phyloP scores from a whole-genome alignment of 2,329 filamentous ascomycete species.

The Salinomyces thailandicus region DNA sequence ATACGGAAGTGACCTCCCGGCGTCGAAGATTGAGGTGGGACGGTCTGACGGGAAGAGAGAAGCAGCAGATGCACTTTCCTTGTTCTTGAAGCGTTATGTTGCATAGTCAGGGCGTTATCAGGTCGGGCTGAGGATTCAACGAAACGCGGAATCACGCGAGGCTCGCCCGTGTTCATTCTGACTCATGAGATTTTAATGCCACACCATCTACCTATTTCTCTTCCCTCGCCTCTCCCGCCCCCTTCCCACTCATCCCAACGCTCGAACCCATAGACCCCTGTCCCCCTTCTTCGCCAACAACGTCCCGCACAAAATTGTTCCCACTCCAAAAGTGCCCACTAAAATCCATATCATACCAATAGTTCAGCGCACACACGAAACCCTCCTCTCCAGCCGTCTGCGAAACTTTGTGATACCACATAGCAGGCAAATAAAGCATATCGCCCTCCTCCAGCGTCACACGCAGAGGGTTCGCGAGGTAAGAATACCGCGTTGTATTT shows the following conservation, averaged over 20 bases:
- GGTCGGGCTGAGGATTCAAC: too few species aligned
- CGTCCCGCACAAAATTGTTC: slow-evolving; percentile 39
- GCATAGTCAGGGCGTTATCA: too few species aligned
- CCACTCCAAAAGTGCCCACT: slow-evolving; percentile 56
- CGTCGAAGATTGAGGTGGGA: too few species aligned
- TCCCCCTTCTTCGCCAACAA: slow-evolving; percentile 9
- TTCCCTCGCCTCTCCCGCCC: too few species aligned
- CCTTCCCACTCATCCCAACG: slow-evolving; percentile 4
- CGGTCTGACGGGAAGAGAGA: too few species aligned
- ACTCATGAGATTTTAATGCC: too few species aligned
- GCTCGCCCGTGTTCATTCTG: too few species aligned
- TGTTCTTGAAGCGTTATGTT: too few species aligned
- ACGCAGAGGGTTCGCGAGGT: slow-evolving; percentile 49
- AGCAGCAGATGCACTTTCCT: too few species aligned
- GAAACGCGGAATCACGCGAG: too few species aligned
- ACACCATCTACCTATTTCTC: too few species aligned
- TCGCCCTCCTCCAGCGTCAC: slow-evolving; percentile 63
- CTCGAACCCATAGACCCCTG: slow-evolving; percentile 16
- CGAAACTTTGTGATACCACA: slow-evolving; percentile 79
- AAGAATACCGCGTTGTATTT: slow-evolving; percentile 48
- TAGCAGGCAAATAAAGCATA: slow-evolving; percentile 70
- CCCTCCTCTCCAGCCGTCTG: slow-evolving; percentile 59
- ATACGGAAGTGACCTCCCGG: slow-evolving; percentile 14
- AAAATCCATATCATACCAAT: slow-evolving; percentile 81
- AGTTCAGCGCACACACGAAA: slow-evolving; percentile 69